A percentile compares a stretch with the other conserved stretches of the same genome.
Evolutionary conservation across 495 filamentous ascomycete species (phyloP).

Genomic region (Ramalina intermedia): DNA sequence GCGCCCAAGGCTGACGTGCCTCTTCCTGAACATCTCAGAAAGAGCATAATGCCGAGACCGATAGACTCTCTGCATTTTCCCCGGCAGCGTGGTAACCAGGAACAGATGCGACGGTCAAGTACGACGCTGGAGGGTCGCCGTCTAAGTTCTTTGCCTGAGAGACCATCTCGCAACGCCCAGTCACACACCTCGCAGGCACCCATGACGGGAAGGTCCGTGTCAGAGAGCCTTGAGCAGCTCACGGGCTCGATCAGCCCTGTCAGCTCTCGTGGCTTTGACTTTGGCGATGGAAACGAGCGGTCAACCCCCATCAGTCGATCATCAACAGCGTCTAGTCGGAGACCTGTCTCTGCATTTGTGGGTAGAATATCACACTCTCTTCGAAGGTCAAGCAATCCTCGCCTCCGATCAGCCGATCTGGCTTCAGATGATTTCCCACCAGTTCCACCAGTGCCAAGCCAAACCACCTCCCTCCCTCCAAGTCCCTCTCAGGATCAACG

Average conservation of each 20-base stretch:
- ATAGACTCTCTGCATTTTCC: conserved; percentile 5
- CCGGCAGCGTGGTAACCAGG: neutral
- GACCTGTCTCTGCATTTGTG: conserved; percentile 14
- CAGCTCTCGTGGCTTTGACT: conserved; percentile 4
- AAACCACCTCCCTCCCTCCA: conserved; percentile 12
- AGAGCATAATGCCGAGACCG: conserved; percentile 13
- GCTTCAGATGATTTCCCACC: neutral
- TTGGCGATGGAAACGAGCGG: conserved; percentile 3
- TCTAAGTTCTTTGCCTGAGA: conserved; percentile 9
- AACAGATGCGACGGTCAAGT: conserved; percentile 11
- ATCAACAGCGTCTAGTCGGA: conserved; percentile 1
- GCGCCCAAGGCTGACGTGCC: conserved; percentile 50
- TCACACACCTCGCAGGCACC: conserved; percentile 5
- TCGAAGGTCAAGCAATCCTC: conserved; percentile 5
- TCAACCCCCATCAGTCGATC: conserved; percentile 1
- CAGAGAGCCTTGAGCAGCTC: neutral
- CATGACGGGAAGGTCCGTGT: neutral
- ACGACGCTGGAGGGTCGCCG: conserved; percentile 12
- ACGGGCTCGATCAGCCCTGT: conserved; percentile 9
- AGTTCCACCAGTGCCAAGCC: conserved; percentile 1
- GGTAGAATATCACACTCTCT: conserved; percentile 8
- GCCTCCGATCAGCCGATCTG: neutral
- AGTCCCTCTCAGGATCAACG: conserved; percentile 10
- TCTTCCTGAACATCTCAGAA: conserved; percentile 37
- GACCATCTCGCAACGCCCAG: conserved; percentile 1